Evolutionary conservation across 768 basidiomycete genomes (phyloP).

Genomic region (Ramaria sp.): DNA sequence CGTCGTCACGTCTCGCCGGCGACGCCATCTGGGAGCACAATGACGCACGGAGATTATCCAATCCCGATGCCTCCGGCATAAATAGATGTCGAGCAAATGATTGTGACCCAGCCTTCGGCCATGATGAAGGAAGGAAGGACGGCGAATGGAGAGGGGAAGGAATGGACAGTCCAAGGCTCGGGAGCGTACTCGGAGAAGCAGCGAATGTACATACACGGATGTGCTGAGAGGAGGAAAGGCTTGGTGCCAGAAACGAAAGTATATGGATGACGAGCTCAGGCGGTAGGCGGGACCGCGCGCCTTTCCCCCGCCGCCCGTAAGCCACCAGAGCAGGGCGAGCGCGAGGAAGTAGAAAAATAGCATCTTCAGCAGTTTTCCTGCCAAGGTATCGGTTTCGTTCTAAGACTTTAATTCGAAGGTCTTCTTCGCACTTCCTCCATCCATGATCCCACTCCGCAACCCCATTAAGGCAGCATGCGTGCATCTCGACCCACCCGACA

Average conservation of each 20-base stretch:
- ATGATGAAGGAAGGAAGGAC: neutral
- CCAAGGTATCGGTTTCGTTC: constrained; percentile 35
- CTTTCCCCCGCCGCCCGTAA: neutral
- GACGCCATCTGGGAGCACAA: constrained; percentile 25
- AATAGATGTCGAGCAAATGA: constrained; percentile 10
- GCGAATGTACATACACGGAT: constrained; percentile 44
- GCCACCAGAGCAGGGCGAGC: constrained; percentile 34
- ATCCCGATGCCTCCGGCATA: constrained; percentile 26
- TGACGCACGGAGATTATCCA: constrained; percentile 19
- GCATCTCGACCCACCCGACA: constrained; percentile 38
- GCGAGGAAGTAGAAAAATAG: constrained; percentile 39
- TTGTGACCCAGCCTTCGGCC: neutral
- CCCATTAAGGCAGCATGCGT: constrained; percentile 27
- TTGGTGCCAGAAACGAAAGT: constrained; percentile 46
- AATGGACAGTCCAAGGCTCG: constrained; percentile 9
- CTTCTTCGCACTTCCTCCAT: constrained; percentile 27
- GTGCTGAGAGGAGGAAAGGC: constrained; percentile 44
- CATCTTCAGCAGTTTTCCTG: constrained; percentile 31
- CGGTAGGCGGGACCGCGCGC: constrained; percentile 28
- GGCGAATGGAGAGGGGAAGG: neutral
- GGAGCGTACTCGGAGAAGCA: constrained; percentile 35
- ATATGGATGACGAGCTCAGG: constrained; percentile 47
- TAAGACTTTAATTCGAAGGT: constrained; percentile 23
- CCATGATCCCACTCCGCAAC: neutral
- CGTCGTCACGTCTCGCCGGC: constrained; percentile 28